Evolutionary conservation across 2,329 filamentous ascomycete species (phyloP), one percentile per base, ranked within the genome.

Genomic region (Epichloe gansuensis): DNA sequence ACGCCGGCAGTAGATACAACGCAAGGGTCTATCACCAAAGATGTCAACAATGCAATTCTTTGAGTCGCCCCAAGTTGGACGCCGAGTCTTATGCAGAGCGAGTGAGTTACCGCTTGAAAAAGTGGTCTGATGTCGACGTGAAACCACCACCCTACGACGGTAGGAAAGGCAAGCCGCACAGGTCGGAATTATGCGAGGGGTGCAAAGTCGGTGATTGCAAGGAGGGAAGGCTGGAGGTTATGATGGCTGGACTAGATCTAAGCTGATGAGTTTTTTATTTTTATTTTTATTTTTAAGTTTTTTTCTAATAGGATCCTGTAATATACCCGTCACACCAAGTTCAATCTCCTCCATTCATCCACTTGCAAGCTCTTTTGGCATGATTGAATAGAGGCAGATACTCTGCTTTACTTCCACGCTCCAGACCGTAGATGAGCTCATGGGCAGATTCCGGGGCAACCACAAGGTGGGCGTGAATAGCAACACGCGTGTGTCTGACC

Each of bases 11-110:
- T 5, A 54, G 57, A 4, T 72, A 72, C 57, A 68, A 70, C 48
- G 68, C 61, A 0, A 42, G 60, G 2, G 64, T 71, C 0, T 71
- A 65, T 53, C 60, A 66, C 41, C 69, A 71, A 51, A 61, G 60
- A 1, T 72, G 69, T 60, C 57, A 50, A 6, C 2, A 5, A 2
- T 72, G 64, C 57, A 56, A 64, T 0, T 11, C 5, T 4, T 54
- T 67, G 2, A 63, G 64, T 13, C 47, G 35, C 6, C 59, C 67
- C 1, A 45, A 3, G 3, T 49, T 70, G 0, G 54, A 70, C 31
- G 54, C 70, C 27, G 31, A 56, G 0, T 63, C 61, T 0, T 72
- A 71, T 43, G 55, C 63, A 1, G 63, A 71, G 2, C 57, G 67
- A 4, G 54, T 72, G 0, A 54, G 60, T 0, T 68, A 69, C 48